phyloP scores from a whole-genome alignment of 2,329 filamentous ascomycete species.

The Stachybotrys elegans region DNA sequence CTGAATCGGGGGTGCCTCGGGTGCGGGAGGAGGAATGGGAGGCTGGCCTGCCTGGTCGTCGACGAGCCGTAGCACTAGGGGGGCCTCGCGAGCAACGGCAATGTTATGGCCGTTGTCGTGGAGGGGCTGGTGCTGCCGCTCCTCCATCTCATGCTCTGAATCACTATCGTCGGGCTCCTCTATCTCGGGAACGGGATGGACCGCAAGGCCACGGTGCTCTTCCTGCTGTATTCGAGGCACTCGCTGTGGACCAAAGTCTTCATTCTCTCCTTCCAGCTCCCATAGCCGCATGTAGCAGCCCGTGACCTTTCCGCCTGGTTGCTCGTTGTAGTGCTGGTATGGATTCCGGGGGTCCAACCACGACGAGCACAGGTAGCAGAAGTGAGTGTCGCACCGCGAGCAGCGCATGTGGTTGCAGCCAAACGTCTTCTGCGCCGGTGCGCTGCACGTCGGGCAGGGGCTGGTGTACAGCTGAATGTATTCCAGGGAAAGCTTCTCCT shows the following conservation, averaged over 20 bases:
- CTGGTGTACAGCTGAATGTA: conserved; percentile 80
- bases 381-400: conserved; percentile 83
- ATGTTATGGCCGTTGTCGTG: conserved; percentile 26
- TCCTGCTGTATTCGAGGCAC: conserved; percentile 12
- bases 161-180: conserved; percentile 28
- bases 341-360: conserved; percentile 80
- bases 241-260: conserved; percentile 24
- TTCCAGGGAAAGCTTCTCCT: conserved; percentile 81
- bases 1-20: conserved; percentile 21
- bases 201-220: neutral
- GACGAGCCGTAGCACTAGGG: conserved; percentile 50
- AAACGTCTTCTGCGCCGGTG: conserved; percentile 81
- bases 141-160: conserved; percentile 16
- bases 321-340: conserved; percentile 81
- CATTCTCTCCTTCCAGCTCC: conserved; percentile 60
- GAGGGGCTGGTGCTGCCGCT: conserved; percentile 17
- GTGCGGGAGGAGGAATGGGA: conserved; percentile 22
- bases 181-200: conserved; percentile 11
- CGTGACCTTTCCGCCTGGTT: conserved; percentile 44
- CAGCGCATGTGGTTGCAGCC: conserved; percentile 98
- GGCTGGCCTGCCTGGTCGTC: conserved; percentile 26
- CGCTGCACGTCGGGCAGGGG: conserved; percentile 81
- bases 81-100: conserved; percentile 50
- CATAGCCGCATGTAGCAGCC: conserved; percentile 81
- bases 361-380: conserved; percentile 89